These are phyloP conservation scores for Kwoniella botswanensis DNA, from an alignment of 768 basidiomycete species.

Conservation along the genomic window DNA sequence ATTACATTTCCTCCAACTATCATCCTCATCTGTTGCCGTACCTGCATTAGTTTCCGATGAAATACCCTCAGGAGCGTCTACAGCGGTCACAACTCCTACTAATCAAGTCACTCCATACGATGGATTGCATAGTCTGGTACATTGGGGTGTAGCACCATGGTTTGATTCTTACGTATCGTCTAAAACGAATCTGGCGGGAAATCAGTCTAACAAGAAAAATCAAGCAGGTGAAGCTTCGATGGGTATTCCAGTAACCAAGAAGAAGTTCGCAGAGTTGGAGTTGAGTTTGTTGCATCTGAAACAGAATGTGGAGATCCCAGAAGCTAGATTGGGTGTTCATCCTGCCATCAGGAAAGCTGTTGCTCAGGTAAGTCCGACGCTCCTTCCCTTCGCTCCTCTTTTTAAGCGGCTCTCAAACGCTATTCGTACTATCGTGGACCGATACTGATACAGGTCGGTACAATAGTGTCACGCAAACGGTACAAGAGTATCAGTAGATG, in stretches of 20 bases:
- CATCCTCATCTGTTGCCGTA: conserved; percentile 40
- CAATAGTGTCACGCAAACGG: conserved; percentile 57
- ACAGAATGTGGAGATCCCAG: conserved; percentile 98
- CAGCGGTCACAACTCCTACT: conserved; percentile 41
- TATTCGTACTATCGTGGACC: no score
- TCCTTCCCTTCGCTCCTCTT: neutral
- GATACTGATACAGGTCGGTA: no score
- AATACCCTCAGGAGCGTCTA: conserved; percentile 32
- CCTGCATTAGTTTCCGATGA: conserved; percentile 36
- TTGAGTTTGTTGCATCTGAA: conserved; percentile 90
- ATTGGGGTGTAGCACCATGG: conserved; percentile 94
- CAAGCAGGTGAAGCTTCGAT: conserved; percentile 33
- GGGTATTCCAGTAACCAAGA: conserved; percentile 96
- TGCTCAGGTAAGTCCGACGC: conserved; percentile 61
- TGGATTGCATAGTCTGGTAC: conserved; percentile 91
- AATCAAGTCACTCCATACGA: conserved; percentile 72
- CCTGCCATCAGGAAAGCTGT: conserved; percentile 86
- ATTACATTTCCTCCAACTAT: conserved; percentile 89
- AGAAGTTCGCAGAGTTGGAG: conserved; percentile 98
- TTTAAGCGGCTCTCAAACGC: neutral
- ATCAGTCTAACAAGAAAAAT: conserved; percentile 56
- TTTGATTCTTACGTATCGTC: conserved; percentile 96
- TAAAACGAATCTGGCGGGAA: conserved; percentile 66
- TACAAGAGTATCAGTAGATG: conserved; percentile 68
- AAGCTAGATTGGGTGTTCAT: conserved; percentile 90